Evolutionary conservation across 192 early-diverging fungal species (phyloP), one percentile per base, ranked within the genome.

Genomic region (Coemansia sp.): DNA sequence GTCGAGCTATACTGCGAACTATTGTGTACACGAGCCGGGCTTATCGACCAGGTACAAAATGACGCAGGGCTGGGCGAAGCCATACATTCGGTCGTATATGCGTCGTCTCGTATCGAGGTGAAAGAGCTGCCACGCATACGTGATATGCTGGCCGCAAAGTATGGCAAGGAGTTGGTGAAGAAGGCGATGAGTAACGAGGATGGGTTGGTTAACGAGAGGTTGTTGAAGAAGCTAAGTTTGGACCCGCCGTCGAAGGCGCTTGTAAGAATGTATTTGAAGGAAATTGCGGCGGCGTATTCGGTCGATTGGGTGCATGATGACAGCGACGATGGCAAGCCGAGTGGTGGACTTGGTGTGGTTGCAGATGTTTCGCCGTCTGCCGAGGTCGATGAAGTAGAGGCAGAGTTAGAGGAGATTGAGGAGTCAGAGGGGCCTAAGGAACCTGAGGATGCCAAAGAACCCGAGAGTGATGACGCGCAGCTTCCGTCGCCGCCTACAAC

Each of bases 1-100:
- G 75, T 97, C 37, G 93, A 96, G 68, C 86, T 96, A 20, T 93
- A 92, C 64, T 93, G 91, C 60, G 95, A 98, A 63, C 72, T 95
- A 21, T 72, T 98, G 15, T 61, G 89, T 34, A 91, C 96, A 5
- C 87, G 96, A 11, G 93, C 91, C 64, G 95, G 92, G 1, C 71
- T 98, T 37, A 50, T 98, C 17, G 93, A 96, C 65, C 90, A 85
- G 87, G 87, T 85, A 28, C 52, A 28, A 9, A 90, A 89, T 63
- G 95, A 98, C 71, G 81, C 84, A 2, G 87, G 87, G 22, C 91
- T 98, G 31, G 71, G 76, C 15, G 95, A 95, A 64, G 92, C 95
- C 7, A 92, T 97, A 0, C 86, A 90, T 42, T 93, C 94, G 0
- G 75, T 98, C 53, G 89, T 96, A 22, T 98, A 94, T 77, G 90